Evolutionary conservation across 73 alveolate genomes (phyloP).

Genomic region (Tetrahymena elliotti): DNA sequence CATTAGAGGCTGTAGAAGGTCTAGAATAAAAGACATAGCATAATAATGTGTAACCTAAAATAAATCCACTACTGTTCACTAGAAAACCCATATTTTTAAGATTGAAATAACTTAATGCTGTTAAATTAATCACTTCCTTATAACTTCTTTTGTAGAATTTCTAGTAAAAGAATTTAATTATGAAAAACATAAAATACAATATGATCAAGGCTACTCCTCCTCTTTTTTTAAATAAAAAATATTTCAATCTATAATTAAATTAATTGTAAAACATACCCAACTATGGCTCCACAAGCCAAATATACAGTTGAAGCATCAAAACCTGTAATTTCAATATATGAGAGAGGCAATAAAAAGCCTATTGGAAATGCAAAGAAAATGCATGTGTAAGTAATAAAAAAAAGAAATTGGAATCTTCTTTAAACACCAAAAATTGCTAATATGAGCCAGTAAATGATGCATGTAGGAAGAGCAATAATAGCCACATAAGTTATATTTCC

Average conservation of each 20-base stretch:
- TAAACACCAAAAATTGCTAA: neutral
- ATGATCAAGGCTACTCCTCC: neutral
- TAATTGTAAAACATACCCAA: neutral
- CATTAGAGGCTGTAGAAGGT: neutral
- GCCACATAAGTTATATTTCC: neutral
- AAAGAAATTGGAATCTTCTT: neutral
- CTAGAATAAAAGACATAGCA: neutral
- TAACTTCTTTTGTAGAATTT: neutral
- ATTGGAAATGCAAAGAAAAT: neutral
- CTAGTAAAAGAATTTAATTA: neutral
- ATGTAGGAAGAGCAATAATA: neutral
- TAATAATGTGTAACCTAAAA: neutral
- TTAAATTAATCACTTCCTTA: neutral
- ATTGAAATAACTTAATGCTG: neutral
- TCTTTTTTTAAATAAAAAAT: neutral
- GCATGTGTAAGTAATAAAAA: neutral
- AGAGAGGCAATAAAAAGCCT: neutral
- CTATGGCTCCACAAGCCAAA: neutral
- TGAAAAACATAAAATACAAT: neutral
- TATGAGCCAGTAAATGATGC: neutral
- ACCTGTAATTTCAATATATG: neutral
- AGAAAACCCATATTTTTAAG: neutral
- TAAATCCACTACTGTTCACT: neutral
- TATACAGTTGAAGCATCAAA: neutral
- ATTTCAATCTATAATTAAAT: too few relatives aligned